These are phyloP conservation scores for Trypanosoma theileri DNA, from an alignment of 208 protist species.

Conservation along the genomic window DNA sequence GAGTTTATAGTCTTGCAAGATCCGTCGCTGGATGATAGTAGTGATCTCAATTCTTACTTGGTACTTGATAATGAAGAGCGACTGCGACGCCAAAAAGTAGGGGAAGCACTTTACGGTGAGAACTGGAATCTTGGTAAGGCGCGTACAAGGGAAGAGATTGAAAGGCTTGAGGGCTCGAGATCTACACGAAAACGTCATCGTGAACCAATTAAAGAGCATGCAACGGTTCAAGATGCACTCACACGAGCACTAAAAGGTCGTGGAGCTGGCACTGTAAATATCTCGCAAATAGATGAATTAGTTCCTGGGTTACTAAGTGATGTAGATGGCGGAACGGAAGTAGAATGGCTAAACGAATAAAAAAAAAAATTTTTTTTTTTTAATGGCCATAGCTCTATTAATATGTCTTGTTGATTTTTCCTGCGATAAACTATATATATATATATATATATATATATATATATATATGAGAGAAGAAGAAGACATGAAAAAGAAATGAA, in stretches of 20 bases:
- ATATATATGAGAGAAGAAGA: no score
- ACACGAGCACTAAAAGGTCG: constrained; percentile 60
- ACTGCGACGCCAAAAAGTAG: constrained; percentile 67
- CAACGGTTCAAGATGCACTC: constrained; percentile 57
- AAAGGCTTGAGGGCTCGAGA: constrained; percentile 46
- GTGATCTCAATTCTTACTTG: constrained; percentile 70
- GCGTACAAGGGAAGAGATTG: constrained; percentile 70
- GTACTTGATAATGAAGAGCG: constrained; percentile 87
- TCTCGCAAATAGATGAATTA: constrained; percentile 80
- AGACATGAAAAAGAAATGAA: no score
- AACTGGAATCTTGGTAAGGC: constrained; percentile 70
- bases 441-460: constrained; percentile 3
- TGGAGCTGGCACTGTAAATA: constrained; percentile 56
- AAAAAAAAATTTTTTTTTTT: not conserved
- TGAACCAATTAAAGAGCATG: constrained; percentile 44
- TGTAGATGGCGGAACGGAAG: constrained; percentile 44
- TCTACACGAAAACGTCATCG: constrained; percentile 48
- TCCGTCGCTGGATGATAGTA: constrained; percentile 49
- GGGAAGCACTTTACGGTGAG: constrained; percentile 64
- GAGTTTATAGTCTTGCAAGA: constrained; percentile 79
- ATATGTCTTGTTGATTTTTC: constrained; percentile 1
- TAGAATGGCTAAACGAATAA: constrained; percentile 51
- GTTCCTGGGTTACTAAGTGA: constrained; percentile 64
- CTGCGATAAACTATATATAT: not conserved
- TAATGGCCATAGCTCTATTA: constrained; percentile 7